These are phyloP conservation scores for Oenanthe sinensis DNA, from an alignment of 129 eudicot genomes.

Conservation along the genomic window DNA sequence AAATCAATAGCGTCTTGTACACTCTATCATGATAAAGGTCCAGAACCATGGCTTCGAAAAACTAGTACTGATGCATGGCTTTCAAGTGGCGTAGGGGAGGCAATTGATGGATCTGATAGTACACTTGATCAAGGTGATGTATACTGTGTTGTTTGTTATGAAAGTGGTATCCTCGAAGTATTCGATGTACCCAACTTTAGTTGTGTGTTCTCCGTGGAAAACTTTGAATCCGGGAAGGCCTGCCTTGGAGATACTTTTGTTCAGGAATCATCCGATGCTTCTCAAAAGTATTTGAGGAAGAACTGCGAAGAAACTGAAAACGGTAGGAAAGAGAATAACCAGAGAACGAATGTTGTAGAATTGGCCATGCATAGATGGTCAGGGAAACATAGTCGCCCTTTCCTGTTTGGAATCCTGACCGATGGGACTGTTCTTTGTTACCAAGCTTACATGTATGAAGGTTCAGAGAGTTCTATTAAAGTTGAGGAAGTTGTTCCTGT, in stretches of 20 bases:
- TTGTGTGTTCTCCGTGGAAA: slow-evolving; percentile 69
- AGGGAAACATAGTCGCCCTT: slow-evolving; percentile 73
- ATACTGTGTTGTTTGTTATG: slow-evolving; percentile 78
- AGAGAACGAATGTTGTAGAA: slow-evolving; percentile 66
- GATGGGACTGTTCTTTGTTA: slow-evolving; percentile 95
- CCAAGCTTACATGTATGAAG: slow-evolving; percentile 85
- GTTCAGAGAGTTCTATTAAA: slow-evolving; percentile 59
- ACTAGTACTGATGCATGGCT: slow-evolving; percentile 99
- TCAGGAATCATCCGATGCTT: slow-evolving; percentile 31
- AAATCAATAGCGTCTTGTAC: slow-evolving; percentile 69
- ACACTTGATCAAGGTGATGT: slow-evolving; percentile 83
- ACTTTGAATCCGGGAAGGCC: slow-evolving; percentile 68
- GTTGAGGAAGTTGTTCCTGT: slow-evolving; percentile 33
- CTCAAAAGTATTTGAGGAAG: slow-evolving; percentile 22
- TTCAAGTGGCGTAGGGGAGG: slow-evolving; percentile 76
- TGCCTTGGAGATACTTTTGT: slow-evolving; percentile 52
- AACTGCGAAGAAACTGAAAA: slow-evolving; percentile 31
- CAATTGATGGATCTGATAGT: slow-evolving; percentile 87
- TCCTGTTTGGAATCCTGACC: slow-evolving; percentile 69
- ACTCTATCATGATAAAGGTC: slow-evolving; percentile 87
- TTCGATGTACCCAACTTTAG: slow-evolving; percentile 75
- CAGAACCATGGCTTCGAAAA: slow-evolving; percentile 92
- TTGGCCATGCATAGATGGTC: slow-evolving; percentile 92
- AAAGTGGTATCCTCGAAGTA: slow-evolving; percentile 77
- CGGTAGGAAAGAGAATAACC: slow-evolving; percentile 48